Evolutionary conservation across 225 moss, liverwort and hornwort species (phyloP), one percentile per base, ranked within the genome.

Genomic region (Straminergon stramineum): DNA sequence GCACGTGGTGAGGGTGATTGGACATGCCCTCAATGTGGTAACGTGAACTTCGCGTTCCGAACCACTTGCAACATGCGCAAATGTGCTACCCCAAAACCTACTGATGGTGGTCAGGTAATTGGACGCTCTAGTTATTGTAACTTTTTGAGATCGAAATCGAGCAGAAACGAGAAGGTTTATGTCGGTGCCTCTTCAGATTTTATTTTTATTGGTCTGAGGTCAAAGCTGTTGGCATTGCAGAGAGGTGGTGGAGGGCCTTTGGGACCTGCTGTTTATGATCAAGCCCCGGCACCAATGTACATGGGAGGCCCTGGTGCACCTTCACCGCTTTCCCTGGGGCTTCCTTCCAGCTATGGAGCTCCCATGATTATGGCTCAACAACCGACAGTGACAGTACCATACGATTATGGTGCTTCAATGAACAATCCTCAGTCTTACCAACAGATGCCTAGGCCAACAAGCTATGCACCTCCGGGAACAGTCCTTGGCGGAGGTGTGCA

Each of bases 241-340:
- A 95, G 97, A 93, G 95, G 94, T 64, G 87, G 95, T 79, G 99
- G 96, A 70, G 98, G 96, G 51, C 95, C 95, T 55, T 91, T 99
- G 89, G 99, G 95, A 85, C 96, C 98, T 76, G 64, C 96, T 63
- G 94, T 97, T 92, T 99, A 97, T 87, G 99, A 99, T 78, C 99
- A 96, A 85, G 94, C 95, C 83, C 99, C 97, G 52, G 91, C 99
- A 84, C 97, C 94, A 69, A 97, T 99, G 99, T 99, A 99, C 69
- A 97, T 99, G 99, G 99, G 99, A 81, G 99, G 99, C 53, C 99
- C 99, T 52, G 99, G 99, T 70, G 99, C 99, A 76, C 99, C 99
- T 71, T 96, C 97, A 87, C 97, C 99, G 48, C 90, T 99, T 89
- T 97, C 97, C 28, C 94, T 99, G 89, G 96, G 96, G 78, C 92